phyloP scores from a whole-genome alignment of 2,329 filamentous ascomycete genomes.

The Emericellopsis atlantica region DNA sequence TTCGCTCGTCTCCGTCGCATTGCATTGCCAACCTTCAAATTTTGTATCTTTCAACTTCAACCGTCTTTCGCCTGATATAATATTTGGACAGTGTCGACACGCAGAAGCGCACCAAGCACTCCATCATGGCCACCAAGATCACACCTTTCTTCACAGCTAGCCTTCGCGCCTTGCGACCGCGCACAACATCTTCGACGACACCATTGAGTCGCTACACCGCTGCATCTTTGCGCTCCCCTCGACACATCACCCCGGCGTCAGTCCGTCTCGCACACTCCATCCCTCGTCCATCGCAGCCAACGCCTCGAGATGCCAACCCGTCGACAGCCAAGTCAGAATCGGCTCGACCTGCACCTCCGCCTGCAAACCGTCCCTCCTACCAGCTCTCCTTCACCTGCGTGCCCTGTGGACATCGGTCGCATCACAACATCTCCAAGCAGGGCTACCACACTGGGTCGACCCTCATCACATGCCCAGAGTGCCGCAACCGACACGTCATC shows the following conservation, averaged over 20 bases:
- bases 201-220: conserved; percentile 2
- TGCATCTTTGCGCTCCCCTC: neutral
- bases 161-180: conserved; percentile 5
- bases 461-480: conserved; percentile 76
- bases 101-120: conserved; percentile 4
- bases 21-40: conserved; percentile 5
- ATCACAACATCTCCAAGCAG: conserved; percentile 81
- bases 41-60: conserved; percentile 4
- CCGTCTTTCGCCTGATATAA: neutral
- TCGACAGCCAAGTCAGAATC: conserved; percentile 1
- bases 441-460: conserved; percentile 88
- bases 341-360: conserved; percentile 1
- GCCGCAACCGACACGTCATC: conserved; percentile 82
- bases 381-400: conserved; percentile 87
- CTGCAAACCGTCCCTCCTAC: conserved; percentile 32
- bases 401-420: conserved; percentile 68
- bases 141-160: conserved; percentile 7
- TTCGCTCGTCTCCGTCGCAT: neutral
- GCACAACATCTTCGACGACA: neutral
- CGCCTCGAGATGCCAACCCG: conserved; percentile 2
- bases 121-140: conserved; percentile 16
- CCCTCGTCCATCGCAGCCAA: conserved; percentile 16
- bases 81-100: neutral
- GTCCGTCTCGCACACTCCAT: conserved; percentile 20
- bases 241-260: neutral